phyloP scores from a whole-genome alignment of 2,329 filamentous ascomycete genomes.

The Ascosphaera apis region DNA sequence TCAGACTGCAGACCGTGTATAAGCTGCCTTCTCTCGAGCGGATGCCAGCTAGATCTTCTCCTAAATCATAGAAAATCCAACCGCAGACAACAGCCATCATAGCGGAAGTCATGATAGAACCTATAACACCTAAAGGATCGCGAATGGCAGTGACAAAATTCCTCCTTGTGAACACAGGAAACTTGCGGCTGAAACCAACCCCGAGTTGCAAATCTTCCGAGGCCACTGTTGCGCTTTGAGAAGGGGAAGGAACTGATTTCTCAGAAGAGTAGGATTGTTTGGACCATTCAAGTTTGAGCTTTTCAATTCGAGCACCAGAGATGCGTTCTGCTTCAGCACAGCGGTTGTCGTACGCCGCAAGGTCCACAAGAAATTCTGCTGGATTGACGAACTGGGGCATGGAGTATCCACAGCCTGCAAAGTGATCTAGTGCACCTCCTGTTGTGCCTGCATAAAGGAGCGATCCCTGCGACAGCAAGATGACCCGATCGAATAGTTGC shows the following conservation, averaged over 20 bases:
- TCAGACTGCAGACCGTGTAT: conserved; percentile 47
- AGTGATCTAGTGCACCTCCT: conserved; percentile 38
- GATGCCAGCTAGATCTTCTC: conserved; percentile 45
- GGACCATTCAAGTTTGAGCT: conserved; percentile 37
- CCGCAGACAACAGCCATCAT: conserved; percentile 49
- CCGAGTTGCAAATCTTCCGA: no score
- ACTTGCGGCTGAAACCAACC: conserved; percentile 37
- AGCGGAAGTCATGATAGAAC: conserved; percentile 45
- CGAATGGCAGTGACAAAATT: conserved; percentile 49
- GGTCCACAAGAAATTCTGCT: conserved; percentile 52
- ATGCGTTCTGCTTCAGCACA: conserved; percentile 40
- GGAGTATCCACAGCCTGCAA: conserved; percentile 34
- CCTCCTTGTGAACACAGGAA: conserved; percentile 41
- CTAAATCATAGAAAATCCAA: conserved; percentile 47
- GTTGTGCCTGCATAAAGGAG: conserved; percentile 44
- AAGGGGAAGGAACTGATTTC: neutral
- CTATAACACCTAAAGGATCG: conserved; percentile 55
- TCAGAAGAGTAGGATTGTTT: neutral
- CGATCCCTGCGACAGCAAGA: conserved; percentile 43
- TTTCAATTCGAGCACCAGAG: conserved; percentile 36
- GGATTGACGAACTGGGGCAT: conserved; percentile 55
- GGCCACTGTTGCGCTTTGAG: no score
- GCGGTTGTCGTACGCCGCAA: conserved; percentile 51
- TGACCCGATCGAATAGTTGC: conserved; percentile 49
- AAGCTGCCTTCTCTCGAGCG: conserved; percentile 49